Evolutionary conservation across 2,329 filamentous ascomycete species (phyloP).

Genomic region (Arthroderma sp.): DNA sequence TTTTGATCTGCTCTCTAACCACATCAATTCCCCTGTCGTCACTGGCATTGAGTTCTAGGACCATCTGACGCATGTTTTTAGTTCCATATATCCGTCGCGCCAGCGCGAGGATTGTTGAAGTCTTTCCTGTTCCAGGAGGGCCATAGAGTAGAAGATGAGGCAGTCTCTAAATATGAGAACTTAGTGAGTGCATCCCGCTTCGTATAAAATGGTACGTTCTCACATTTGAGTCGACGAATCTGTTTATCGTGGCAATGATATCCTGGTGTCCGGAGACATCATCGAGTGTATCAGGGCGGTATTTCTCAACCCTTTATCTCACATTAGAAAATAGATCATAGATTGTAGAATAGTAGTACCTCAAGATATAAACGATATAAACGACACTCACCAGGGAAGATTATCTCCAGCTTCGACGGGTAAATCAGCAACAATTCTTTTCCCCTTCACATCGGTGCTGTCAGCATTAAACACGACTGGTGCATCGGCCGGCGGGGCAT

Average conservation of each 20-base stretch:
- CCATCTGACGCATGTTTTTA: constrained; percentile 95
- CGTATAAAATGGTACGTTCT: constrained; percentile 9
- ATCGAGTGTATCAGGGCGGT: constrained; percentile 72
- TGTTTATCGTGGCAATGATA: constrained; percentile 94
- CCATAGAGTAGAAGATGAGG: constrained; percentile 95
- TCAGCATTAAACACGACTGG: constrained; percentile 60
- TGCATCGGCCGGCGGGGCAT: constrained; percentile 41
- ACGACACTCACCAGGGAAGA: constrained; percentile 62
- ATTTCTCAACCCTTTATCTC: constrained; percentile 78
- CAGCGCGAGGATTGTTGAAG: constrained; percentile 86
- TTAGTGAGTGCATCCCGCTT: neutral
- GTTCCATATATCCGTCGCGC: constrained; percentile 84
- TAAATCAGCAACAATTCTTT: constrained; percentile 81
- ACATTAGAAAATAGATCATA: constrained; percentile 14
- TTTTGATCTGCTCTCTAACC: constrained; percentile 98
- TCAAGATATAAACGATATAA: neutral
- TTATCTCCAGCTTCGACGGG: constrained; percentile 90
- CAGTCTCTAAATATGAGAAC: constrained; percentile 45
- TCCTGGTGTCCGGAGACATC: constrained; percentile 97
- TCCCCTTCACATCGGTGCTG: constrained; percentile 55
- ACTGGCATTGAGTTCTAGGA: constrained; percentile 91
- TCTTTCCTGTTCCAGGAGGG: constrained; percentile 93
- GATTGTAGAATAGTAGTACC: neutral
- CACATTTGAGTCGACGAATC: constrained; percentile 85
- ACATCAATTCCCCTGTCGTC: constrained; percentile 97